These are phyloP conservation scores for Pseudopyricularia cyperi DNA, from an alignment of 2,329 filamentous ascomycete species.

Conservation along the genomic window DNA sequence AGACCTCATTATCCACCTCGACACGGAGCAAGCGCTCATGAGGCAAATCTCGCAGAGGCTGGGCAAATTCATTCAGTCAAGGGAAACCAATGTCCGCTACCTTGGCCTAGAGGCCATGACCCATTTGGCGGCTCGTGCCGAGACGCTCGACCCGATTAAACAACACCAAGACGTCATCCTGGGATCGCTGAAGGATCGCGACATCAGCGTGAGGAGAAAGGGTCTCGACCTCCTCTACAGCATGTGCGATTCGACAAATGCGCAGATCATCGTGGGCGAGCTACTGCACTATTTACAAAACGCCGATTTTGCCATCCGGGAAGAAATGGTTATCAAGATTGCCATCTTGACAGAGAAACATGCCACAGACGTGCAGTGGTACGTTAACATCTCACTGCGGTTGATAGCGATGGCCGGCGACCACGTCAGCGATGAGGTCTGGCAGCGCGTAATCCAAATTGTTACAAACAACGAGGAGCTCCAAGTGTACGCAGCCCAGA, in stretches of 20 bases:
- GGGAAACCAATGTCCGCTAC: constrained; percentile 95
- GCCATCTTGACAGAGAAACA: constrained; percentile 98
- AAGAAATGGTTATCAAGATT: constrained; percentile 99
- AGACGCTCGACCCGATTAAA: constrained; percentile 94
- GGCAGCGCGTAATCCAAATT: constrained; percentile 97
- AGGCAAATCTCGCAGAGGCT: constrained; percentile 84
- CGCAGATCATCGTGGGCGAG: constrained; percentile 84
- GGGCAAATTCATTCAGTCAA: constrained; percentile 90
- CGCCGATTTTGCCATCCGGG: constrained; percentile 92
- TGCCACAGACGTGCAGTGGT: constrained; percentile 97
- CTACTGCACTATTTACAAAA: constrained; percentile 89
- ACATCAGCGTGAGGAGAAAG: constrained; percentile 94
- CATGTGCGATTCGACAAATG: constrained; percentile 97
- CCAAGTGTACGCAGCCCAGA: constrained; percentile 90
- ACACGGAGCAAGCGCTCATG: constrained; percentile 90
- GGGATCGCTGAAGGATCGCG: constrained; percentile 82
- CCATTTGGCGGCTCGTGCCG: constrained; percentile 83
- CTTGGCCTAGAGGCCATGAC: constrained; percentile 96
- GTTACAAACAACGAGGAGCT: constrained; percentile 98
- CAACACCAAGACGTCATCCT: constrained; percentile 95
- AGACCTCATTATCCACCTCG: constrained; percentile 93
- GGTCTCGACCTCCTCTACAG: constrained; percentile 94
- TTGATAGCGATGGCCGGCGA: constrained; percentile 95
- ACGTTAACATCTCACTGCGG: constrained; percentile 91
- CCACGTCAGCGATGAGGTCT: constrained; percentile 97